Base-by-base conservation (phyloP, 345 rosid genomes). In the Camelina laxa region DNA sequence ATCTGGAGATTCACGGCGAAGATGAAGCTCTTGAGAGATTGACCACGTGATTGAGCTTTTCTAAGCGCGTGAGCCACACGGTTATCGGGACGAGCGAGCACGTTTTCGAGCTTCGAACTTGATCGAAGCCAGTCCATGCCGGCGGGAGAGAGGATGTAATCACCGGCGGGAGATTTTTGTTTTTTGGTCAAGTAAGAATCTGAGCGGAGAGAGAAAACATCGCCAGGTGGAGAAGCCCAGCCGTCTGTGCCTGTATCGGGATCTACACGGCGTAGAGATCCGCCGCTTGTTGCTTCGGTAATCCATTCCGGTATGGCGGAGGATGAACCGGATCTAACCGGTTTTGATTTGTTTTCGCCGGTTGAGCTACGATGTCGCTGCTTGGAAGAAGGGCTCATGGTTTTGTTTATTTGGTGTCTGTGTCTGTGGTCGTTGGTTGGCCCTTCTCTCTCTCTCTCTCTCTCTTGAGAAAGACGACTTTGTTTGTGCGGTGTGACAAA, bases 221-320 rank as follows among this genome's bases (percentile, higher is more conserved):
- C 82, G 13, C 96, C 96, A 5, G 97, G 96, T 9, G 98, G 97
- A 7, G 98, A 88, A 15, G 98, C 92, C 98, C 97, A 93, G 48
- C 98, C 98, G 72, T 93, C 84, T 42, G 69, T 65, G 5, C 98
- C 97, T 8, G 80, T 60, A 33, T 91, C 81, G 35, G 89, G 91
- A 81, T 93, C 91, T 13, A 93, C 96, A 31, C 66, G 92, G 35
- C 78, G 89, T 50, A 93, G 83, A 30, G 98, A 83, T 2, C 98
- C 98, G 20, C 96, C 96, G 75, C 80, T 67, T 80, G 82, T 81
- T 14, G 91, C 47, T 38, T 91, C 94, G 24, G 84, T 10, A 38
- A 91, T 80, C 97, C 97, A 91, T 21, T 80, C 88, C 9, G 85
- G 85, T 2, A 73, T 2, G 8, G 69, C 0, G 47, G 66, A 31